Percentiles rank a stretch among this genome's conserved stretches.
phyloP scores from a whole-genome alignment of 1,139 yeast species.

The Candida freyschussii region DNA sequence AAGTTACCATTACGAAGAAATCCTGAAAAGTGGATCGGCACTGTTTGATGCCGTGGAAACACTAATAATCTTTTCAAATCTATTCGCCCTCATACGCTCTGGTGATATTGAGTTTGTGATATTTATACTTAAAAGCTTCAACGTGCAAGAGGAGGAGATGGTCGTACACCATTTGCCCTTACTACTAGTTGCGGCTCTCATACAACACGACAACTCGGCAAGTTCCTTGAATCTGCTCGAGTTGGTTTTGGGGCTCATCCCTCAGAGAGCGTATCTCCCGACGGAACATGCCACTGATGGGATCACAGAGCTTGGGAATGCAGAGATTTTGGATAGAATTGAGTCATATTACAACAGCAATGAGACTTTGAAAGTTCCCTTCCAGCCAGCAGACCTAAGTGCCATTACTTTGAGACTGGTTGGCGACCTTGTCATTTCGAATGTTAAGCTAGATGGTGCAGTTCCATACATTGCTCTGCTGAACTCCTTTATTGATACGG shows the following conservation, averaged over 20 bases:
- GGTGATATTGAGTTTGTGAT: conserved; percentile 41
- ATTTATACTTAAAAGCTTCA: conserved; percentile 60
- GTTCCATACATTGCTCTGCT: conserved; percentile 37
- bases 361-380: conserved; percentile 36
- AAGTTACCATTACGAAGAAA: conserved; percentile 32
- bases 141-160: conserved; percentile 84
- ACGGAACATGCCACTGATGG: conserved; percentile 32
- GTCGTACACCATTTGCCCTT: conserved; percentile 70
- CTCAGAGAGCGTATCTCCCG: conserved; percentile 54
- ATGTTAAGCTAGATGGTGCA: conserved; percentile 19
- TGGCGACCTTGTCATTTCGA: conserved; percentile 33
- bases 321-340: conserved; percentile 29
- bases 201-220: conserved; percentile 17
- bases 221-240: conserved; percentile 37
- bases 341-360: conserved; percentile 29
- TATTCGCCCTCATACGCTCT: conserved; percentile 37
- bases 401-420: conserved; percentile 35
- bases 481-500: conserved; percentile 39
- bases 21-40: conserved; percentile 53
- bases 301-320: conserved; percentile 9
- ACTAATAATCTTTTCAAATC: conserved; percentile 65
- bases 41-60: conserved; percentile 88
- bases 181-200: conserved; percentile 46
- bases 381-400: conserved; percentile 41
- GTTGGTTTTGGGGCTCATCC: conserved; percentile 43